phyloP scores from a whole-genome alignment of 202 grass and related monocot species.

The Schoenoplectus triqueter region DNA sequence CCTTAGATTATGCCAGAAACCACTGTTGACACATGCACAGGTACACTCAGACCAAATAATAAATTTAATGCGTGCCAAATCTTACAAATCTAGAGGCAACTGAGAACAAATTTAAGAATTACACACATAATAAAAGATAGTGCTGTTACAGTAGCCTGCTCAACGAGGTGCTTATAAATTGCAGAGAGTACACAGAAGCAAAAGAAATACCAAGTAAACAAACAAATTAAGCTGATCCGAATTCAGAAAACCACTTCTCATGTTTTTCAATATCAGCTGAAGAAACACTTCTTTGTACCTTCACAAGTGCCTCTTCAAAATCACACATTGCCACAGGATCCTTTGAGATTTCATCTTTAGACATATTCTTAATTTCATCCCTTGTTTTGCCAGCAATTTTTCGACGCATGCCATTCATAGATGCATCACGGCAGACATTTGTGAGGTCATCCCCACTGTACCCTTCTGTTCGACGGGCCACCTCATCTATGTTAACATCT shows the following conservation, averaged over 20 bases:
- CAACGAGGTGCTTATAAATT: neutral
- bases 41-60: neutral
- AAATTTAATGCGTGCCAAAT: too few relatives aligned
- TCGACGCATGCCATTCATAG: slow-evolving; percentile 90
- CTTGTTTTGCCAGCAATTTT: slow-evolving; percentile 98
- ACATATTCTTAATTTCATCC: slow-evolving; percentile 97
- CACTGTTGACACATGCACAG: neutral
- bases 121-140: slow-evolving; percentile 7
- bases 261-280: slow-evolving; percentile 83
- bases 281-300: slow-evolving; percentile 97
- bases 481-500: slow-evolving; percentile 82
- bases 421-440: slow-evolving; percentile 96
- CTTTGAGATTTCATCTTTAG: slow-evolving; percentile 93
- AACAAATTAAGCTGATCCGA: slow-evolving; percentile 72
- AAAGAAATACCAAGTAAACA: neutral
- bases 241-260: slow-evolving; percentile 97
- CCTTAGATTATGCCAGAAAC: neutral
- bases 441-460: slow-evolving; percentile 99
- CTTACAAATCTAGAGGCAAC: neutral
- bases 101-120: neutral
- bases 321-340: slow-evolving; percentile 97
- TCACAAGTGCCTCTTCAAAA: slow-evolving; percentile 83
- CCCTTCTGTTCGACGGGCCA: slow-evolving; percentile 77
- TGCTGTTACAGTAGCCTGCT: neutral
- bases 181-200: neutral